A percentile compares a stretch with the other conserved stretches of the same genome.
phyloP scores from a whole-genome alignment of 257 asterid genomes.

The Striga asiatica region DNA sequence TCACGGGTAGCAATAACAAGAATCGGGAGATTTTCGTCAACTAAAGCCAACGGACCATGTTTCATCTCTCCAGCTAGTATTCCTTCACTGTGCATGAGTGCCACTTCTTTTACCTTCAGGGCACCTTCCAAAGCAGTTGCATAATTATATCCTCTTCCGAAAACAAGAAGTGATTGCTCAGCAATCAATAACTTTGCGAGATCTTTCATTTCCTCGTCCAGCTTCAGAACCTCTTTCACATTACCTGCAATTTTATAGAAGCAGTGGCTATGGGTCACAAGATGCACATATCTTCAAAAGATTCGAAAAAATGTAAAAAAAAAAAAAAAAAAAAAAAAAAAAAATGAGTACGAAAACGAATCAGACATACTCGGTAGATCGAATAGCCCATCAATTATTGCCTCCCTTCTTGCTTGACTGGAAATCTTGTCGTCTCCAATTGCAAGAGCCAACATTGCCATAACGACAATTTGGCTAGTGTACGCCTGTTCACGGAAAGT shows the following conservation, averaged over 20 bases:
- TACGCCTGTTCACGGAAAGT: constrained; percentile 57
- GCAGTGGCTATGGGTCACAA: constrained; percentile 10
- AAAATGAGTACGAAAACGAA: not conserved
- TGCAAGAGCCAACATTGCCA: constrained; percentile 97
- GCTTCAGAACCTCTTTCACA: constrained; percentile 86
- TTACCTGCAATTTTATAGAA: constrained; percentile 41
- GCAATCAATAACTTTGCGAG: constrained; percentile 68
- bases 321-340: too few relatives aligned
- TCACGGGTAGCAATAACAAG: constrained; percentile 92
- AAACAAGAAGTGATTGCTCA: constrained; percentile 93
- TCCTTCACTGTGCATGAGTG: constrained; percentile 99
- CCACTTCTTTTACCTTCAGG: constrained; percentile 93
- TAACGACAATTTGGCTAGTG: constrained; percentile 93
- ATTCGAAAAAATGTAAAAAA: too few relatives aligned
- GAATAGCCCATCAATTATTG: constrained; percentile 75
- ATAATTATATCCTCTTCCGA: constrained; percentile 92
- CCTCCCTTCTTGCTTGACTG: constrained; percentile 71
- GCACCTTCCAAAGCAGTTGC: constrained; percentile 98
- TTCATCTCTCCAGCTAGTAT: constrained; percentile 99
- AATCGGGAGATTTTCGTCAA: constrained; percentile 86
- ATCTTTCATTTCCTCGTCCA: constrained; percentile 81
- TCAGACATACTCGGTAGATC: constrained; percentile 72
- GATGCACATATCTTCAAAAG: not conserved
- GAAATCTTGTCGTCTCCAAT: constrained; percentile 82
- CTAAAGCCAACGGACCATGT: constrained; percentile 96